phyloP scores from a whole-genome alignment of 1,284 basidiomycete species.

The Ceratobasidium sp. region DNA sequence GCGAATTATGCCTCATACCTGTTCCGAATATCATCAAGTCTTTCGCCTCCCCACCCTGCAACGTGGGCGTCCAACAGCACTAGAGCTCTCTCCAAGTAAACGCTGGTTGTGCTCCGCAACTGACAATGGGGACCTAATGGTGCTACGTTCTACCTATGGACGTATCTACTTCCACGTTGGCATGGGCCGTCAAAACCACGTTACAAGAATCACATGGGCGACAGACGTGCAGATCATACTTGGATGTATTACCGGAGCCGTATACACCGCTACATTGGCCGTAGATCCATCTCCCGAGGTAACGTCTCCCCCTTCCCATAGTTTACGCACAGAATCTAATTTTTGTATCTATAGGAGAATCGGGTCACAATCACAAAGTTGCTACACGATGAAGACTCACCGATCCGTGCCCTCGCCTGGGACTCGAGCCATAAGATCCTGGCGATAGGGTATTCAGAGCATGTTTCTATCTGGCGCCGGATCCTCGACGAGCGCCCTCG shows the following conservation, averaged over 20 bases:
- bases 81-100: neutral
- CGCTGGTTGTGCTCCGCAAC: neutral
- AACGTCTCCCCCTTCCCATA: neutral
- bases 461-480: neutral
- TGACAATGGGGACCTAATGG: neutral
- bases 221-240: neutral
- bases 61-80: neutral
- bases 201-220: neutral
- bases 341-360: neutral
- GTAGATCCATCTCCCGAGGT: neutral
- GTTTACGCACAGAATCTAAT: neutral
- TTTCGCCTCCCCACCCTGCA: neutral
- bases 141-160: neutral
- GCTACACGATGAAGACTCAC: neutral
- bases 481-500: neutral
- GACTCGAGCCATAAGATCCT: neutral
- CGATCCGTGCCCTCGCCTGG: neutral
- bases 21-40: neutral
- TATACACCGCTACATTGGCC: neutral
- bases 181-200: neutral
- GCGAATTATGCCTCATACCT: neutral
- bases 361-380: neutral
- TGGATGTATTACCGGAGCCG: neutral
- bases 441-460: neutral
- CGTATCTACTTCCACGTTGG: neutral